Conservation (phyloP, 1,284 basidiomycete genomes). For the Cutaneotrichosporon dermatis region DNA sequence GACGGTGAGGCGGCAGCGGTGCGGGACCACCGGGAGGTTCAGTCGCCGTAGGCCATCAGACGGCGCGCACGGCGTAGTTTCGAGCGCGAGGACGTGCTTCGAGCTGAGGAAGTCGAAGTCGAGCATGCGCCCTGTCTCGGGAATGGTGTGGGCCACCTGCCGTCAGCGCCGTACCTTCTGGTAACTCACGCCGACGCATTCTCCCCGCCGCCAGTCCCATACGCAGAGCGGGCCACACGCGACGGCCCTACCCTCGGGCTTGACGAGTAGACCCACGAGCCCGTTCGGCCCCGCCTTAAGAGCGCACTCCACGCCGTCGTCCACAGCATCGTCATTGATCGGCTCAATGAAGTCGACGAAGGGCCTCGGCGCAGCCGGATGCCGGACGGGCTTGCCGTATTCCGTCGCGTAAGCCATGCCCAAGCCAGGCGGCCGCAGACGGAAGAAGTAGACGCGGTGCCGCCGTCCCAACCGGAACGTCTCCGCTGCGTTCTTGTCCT, state of each 20-base stretch:
- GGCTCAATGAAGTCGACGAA: slow-evolving; percentile 7
- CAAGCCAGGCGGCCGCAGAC: slow-evolving; percentile 3
- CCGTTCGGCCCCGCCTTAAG: slow-evolving; percentile 4
- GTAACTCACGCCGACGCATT: slow-evolving; percentile 3
- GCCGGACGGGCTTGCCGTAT: neutral
- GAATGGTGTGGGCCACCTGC: neutral
- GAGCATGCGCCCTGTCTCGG: neutral
- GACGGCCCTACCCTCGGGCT: neutral
- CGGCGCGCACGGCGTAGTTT: neutral
- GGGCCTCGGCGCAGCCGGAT: neutral
- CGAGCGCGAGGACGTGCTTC: slow-evolving; percentile 1
- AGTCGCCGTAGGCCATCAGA: neutral
- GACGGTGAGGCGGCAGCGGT: neutral
- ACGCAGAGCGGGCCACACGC: neutral
- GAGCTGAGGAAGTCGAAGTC: slow-evolving; percentile 7
- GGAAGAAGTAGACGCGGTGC: slow-evolving; percentile 9
- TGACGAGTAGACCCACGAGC: slow-evolving; percentile 4
- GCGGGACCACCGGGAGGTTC: neutral
- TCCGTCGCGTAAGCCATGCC: neutral
- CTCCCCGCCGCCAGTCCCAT: slow-evolving; percentile 4
- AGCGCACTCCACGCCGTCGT: neutral
- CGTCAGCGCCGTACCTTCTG: neutral
- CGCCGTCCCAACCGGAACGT: neutral
- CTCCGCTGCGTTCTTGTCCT: neutral
- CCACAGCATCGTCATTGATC: neutral